Evolutionary conservation across 2,329 filamentous ascomycete genomes (phyloP), one percentile per base, ranked within the genome.

Genomic region (Stachybotrys elegans): DNA sequence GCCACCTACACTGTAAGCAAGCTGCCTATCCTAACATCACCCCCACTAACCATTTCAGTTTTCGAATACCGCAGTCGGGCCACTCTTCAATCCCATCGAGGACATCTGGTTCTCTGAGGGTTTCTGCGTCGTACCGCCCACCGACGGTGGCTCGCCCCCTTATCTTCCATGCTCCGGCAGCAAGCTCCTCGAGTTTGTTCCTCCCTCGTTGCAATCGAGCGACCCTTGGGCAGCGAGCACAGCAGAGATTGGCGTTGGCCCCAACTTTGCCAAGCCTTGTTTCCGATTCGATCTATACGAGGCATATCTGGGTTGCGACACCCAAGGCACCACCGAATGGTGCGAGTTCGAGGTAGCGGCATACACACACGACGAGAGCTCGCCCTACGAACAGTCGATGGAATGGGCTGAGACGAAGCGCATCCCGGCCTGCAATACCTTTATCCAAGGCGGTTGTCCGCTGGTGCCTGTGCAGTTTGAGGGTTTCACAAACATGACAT

Each of bases 31-130:
- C 25, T 4, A 7, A n/a, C 4, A 34, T 23, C 7, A 11, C 9
- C 40, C 40, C 6, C 21, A 23, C 22, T 51, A 62, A 47, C 57
- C 47, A 16, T 13, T 11, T 2, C 40, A 70, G 67, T 70, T 70
- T 45, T 66, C 70, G 43, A 52, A 57, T 14, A 45, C 59, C 5
- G 57, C 56, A n/a, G 46, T 58, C 7, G 67, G 67, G 0, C 66
- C 66, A 9, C 53, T 70, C 3, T 65, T 67, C 52, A 69, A 69
- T 19, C 67, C 67, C 1, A 55, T 59, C 16, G 57, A 63, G 6
- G 62, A 66, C 38, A 57, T 69, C 22, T 70, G 67, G 67, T 70
- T 70, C 44, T 69, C 67, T 21, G 57, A 66, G 45, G 67, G 67
- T 3, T 70, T 70, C 44, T 52, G 67, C 6, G 55, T 69, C 38